These are phyloP conservation scores for Calocera viscosa DNA, from an alignment of 768 basidiomycete species.

Conservation along the genomic window DNA sequence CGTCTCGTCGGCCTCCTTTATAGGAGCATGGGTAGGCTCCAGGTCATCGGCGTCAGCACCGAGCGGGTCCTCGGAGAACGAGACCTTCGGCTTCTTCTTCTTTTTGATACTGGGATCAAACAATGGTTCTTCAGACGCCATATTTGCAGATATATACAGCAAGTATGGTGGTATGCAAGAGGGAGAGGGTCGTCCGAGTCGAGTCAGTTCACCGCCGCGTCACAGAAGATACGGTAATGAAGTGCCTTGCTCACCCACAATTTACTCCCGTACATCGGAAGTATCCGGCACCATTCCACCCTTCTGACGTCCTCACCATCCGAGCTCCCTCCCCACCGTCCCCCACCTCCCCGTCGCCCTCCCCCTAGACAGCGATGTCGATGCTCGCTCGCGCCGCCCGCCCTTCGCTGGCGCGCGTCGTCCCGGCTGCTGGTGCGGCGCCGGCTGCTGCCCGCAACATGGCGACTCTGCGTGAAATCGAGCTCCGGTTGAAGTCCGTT, in stretches of 20 bases:
- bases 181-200: not conserved
- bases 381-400: constrained; percentile 42
- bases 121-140: constrained; percentile 60
- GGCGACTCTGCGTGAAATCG: constrained; percentile 97
- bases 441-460: constrained; percentile 60
- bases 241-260: not conserved
- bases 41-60: constrained; percentile 61
- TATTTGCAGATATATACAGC: constrained; percentile 21
- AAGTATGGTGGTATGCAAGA: not conserved
- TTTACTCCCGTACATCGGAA: not conserved
- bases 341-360: not conserved
- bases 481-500: constrained; percentile 90
- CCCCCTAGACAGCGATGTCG: constrained; percentile 9
- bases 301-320: not conserved
- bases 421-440: constrained; percentile 28
- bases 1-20: constrained; percentile 13
- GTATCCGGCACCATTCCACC: not conserved
- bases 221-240: not conserved
- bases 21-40: not conserved
- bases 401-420: constrained; percentile 32
- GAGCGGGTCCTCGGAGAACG: constrained; percentile 72
- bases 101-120: constrained; percentile 73
- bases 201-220: not conserved
- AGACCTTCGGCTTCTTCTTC: constrained; percentile 62
- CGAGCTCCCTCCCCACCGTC: no score